Base-by-base conservation (phyloP, 2,329 filamentous ascomycete species). In the Cryphonectria parasitica region DNA sequence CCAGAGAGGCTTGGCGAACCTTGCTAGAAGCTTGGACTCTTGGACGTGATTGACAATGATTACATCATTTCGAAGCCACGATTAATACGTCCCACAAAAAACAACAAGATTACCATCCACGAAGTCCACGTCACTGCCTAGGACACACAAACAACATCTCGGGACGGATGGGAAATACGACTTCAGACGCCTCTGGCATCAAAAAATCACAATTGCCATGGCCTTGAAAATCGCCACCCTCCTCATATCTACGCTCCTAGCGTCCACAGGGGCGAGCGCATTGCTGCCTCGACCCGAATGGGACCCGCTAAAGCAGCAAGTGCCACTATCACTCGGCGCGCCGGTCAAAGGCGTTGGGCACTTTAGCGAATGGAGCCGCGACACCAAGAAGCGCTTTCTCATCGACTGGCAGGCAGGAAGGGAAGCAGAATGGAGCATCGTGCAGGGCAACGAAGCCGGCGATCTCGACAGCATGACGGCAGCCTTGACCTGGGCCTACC, bases 321-420 rank as follows among this genome's bases (percentile, higher is more conserved):
- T 64, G 28, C 22, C 43, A 11, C 25, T 70, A 13, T 11, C 58
- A 45, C 52, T 72, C 39, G 65, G 63, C 63, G 25, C 49, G 58
- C 71, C 69, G 1, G 49, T 66, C 31, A 68, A 61, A 25, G 83
- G 83, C 22, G 82, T 83, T 17, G 83, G 83, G 43, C 83, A 85
- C 76, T 84, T 85, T 76, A 83, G 81, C 75, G 82, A 85, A 74
- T 85, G 83, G 83, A 82, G 80, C 36, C 82, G 83, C 49, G 79
- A 78, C 15, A 83, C 79, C 25, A 85, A 85, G 77, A 82, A 81
- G 60, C 76, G 79, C 19, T 85, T 85, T 64, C 74, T 84, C 64
- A 77, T 83, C 71, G 83, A 84, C 75, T 85, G 83, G 83, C 83
- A 85, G 72, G 79, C 77, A 5, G 80, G 80, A 17, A 77, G 75